phyloP scores from a whole-genome alignment of 768 basidiomycete genomes.

The Collybiopsis confluens region DNA sequence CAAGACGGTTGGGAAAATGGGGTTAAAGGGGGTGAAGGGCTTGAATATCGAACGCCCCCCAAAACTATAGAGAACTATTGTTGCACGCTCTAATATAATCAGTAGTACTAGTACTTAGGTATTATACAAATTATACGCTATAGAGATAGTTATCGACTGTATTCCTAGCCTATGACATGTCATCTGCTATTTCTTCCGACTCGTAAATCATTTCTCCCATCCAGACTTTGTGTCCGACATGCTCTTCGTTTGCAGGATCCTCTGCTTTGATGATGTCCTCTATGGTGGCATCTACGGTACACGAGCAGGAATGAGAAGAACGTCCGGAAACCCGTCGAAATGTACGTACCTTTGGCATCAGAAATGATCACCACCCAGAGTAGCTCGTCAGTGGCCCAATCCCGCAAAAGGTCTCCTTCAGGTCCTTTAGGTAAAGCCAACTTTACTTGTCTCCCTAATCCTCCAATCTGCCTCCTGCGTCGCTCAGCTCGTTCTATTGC shows the following conservation, averaged over 20 bases:
- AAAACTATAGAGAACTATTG: too few relatives aligned
- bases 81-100: too few relatives aligned
- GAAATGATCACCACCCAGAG: constrained; percentile 1
- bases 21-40: constrained; percentile 30
- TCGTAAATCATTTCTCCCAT: background rate
- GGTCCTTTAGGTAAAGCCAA: background rate
- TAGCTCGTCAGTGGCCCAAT: background rate
- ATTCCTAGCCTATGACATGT: too few relatives aligned
- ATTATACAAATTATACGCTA: too few relatives aligned
- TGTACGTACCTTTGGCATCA: background rate
- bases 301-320: background rate
- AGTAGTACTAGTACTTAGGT: too few relatives aligned
- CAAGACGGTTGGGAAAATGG: constrained; percentile 48
- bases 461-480: constrained; percentile 1
- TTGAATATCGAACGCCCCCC: background rate
- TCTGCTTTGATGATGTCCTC: constrained; percentile 5
- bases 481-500: constrained; percentile 1
- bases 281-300: background rate
- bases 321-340: background rate
- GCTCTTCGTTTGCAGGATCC: background rate
- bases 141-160: too few relatives aligned
- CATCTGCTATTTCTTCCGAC: background rate
- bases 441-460: background rate
- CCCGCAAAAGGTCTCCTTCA: background rate
- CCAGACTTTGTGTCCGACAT: background rate